Conservation (phyloP, 768 basidiomycete species). For the Sporobolomyces roseus region DNA sequence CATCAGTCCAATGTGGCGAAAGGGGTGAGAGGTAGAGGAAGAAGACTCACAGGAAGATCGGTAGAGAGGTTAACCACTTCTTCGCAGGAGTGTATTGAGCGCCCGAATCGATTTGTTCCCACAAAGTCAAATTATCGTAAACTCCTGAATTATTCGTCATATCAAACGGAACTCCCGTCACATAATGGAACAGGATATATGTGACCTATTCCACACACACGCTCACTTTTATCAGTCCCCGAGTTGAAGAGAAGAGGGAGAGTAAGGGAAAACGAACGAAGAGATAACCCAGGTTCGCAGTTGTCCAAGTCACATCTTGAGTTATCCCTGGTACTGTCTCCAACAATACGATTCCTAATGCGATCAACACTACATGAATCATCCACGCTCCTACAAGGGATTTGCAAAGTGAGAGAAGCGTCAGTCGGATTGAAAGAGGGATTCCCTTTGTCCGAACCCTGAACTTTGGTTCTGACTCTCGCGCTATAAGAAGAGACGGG, state of each 20-base stretch:
- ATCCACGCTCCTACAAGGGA: constrained; percentile 84
- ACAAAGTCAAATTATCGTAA: constrained; percentile 93
- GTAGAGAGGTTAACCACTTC: constrained; percentile 90
- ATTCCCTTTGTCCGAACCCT: too few species aligned
- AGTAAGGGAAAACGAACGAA: constrained; percentile 58
- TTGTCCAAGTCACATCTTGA: constrained; percentile 90
- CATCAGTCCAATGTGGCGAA: too few species aligned
- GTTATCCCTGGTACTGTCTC: constrained; percentile 92
- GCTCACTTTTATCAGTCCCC: neutral
- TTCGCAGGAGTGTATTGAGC: constrained; percentile 98
- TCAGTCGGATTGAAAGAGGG: too few species aligned
- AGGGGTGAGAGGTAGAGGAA: neutral
- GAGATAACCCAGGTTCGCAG: constrained; percentile 85
- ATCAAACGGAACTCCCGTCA: constrained; percentile 93
- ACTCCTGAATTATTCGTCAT: constrained; percentile 81
- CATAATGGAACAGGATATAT: constrained; percentile 98
- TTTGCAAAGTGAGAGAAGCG: neutral
- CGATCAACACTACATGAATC: constrained; percentile 90
- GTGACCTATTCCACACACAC: constrained; percentile 60
- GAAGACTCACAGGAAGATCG: constrained; percentile 71
- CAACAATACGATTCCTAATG: constrained; percentile 82
- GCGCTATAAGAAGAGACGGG: too few species aligned
- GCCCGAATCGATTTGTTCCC: constrained; percentile 99
- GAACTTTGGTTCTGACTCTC: too few species aligned
- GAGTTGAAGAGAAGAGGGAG: neutral